Percentiles rank a stretch among this genome's conserved stretches.
Conservation (phyloP, 352 stramenopile species). For the Albugo laibachii region DNA sequence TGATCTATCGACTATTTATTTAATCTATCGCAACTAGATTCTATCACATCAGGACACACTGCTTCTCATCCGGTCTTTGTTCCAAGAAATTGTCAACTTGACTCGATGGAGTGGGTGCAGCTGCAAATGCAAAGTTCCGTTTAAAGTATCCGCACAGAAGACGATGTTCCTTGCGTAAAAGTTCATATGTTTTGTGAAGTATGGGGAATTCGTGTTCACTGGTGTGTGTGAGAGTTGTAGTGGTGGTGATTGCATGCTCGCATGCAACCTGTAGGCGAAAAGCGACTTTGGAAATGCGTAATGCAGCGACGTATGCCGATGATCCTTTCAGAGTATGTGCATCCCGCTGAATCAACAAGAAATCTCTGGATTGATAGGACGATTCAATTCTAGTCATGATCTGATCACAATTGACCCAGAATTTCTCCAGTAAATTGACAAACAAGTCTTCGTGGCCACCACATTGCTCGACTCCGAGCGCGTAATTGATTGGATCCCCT, state of each 20-base stretch:
- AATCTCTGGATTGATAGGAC: slow-evolving; percentile 22
- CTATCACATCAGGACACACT: slow-evolving; percentile 6
- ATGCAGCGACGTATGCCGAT: slow-evolving; percentile 53
- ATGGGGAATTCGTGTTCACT: not conserved
- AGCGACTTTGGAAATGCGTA: slow-evolving; percentile 55
- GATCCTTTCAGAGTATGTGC: slow-evolving; percentile 66
- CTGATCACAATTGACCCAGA: slow-evolving; percentile 29
- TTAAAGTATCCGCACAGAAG: slow-evolving; percentile 50
- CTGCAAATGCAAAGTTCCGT: slow-evolving; percentile 54
- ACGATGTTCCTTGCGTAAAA: slow-evolving; percentile 39
- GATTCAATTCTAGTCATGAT: slow-evolving; percentile 33
- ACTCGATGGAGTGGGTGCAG: too few species aligned
- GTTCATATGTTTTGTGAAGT: slow-evolving; percentile 14
- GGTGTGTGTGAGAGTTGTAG: slow-evolving; percentile 11
- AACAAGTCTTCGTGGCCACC: slow-evolving; percentile 61
- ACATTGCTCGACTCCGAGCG: slow-evolving; percentile 57
- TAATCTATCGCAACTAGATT: not conserved
- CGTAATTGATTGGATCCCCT: slow-evolving; percentile 61
- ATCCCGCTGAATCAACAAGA: slow-evolving; percentile 31
- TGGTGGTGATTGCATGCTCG: slow-evolving; percentile 29
- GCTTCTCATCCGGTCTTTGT: not conserved
- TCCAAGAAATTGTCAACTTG: too few species aligned
- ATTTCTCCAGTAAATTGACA: slow-evolving; percentile 62
- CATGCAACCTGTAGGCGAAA: slow-evolving; percentile 63
- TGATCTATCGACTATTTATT: too few species aligned